These are phyloP conservation scores for Oryza glumipatula DNA, from an alignment of 176 grass and related monocot genomes.

Conservation along the genomic window DNA sequence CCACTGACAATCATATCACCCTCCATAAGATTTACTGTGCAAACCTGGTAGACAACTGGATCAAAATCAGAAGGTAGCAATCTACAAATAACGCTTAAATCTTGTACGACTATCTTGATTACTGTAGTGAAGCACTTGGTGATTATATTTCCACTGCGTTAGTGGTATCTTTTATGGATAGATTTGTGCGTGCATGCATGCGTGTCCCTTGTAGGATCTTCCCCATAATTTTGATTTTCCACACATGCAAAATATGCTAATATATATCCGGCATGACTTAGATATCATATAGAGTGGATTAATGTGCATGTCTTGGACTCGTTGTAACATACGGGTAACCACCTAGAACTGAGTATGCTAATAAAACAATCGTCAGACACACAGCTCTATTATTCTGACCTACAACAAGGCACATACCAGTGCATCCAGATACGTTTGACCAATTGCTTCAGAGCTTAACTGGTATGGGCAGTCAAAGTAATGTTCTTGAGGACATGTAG, in stretches of 20 bases:
- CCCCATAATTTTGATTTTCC: neutral
- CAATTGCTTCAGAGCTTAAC: conserved; percentile 76
- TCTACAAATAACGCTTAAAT: conserved; percentile 23
- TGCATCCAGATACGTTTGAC: conserved; percentile 91
- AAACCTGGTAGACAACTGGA: conserved; percentile 55
- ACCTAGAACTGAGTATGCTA: neutral
- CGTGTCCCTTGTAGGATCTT: neutral
- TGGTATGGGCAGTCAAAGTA: conserved; percentile 97
- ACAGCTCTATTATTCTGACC: neutral
- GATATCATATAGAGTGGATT: neutral
- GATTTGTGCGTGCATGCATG: neutral
- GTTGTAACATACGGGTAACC: neutral
- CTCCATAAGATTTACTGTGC: conserved; percentile 78
- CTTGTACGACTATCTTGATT: neutral
- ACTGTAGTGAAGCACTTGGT: neutral
- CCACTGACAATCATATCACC: conserved; percentile 80
- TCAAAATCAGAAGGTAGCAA: conserved; percentile 43
- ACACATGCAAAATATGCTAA: neutral
- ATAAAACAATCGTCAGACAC: neutral
- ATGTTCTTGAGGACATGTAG: conserved; percentile 88
- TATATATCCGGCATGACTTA: neutral
- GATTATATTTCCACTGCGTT: neutral
- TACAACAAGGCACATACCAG: conserved; percentile 45
- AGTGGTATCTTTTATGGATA: neutral
- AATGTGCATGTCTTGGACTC: neutral